Conservation (phyloP, 164 flowering plant genomes). For the grape (Vitis vinifera) region ASM3070453v1 NC_081811.1:26762001-26762500, state of each 20-base stretch:
- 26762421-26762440: conserved; percentile 34
- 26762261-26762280: conserved; percentile 23
- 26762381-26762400: conserved; percentile 28
- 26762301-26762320: conserved; percentile 25
- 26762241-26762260: conserved; percentile 19
- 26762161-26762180: conserved; percentile 16
- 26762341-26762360: conserved; percentile 21
- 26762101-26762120: background rate
- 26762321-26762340: conserved; percentile 25
- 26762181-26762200: conserved; percentile 20
- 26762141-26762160: conserved; percentile 15
- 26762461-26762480: conserved; percentile 1
- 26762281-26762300: conserved; percentile 22
- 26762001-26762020: background rate
- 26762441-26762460: conserved; percentile 20
- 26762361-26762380: conserved; percentile 25
- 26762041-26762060: conserved; percentile 7
- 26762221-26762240: conserved; percentile 26
- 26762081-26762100: conserved; percentile 7
- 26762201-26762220: conserved; percentile 4
- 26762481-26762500: conserved; percentile 26
- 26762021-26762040: conserved; percentile 9
- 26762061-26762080: conserved; percentile 12
- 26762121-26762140: conserved; percentile 8
- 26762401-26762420: conserved; percentile 30